phyloP scores from a whole-genome alignment of 2,329 filamentous ascomycete genomes.

The Coleophoma eucalyptorum region DNA sequence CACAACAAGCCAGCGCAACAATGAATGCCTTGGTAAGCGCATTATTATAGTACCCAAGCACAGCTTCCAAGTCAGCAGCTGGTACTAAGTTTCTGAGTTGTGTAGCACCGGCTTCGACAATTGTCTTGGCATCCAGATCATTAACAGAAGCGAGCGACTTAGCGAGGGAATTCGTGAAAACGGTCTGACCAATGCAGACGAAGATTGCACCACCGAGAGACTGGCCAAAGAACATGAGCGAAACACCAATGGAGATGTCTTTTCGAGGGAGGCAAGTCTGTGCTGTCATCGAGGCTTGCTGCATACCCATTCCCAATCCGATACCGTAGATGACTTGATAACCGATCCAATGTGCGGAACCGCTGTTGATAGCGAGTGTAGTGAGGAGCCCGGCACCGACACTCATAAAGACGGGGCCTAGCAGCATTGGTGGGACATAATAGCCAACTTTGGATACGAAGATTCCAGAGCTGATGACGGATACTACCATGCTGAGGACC shows the following conservation, averaged over 20 bases:
- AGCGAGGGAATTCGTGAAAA: conserved; percentile 24
- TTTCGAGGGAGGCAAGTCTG: conserved; percentile 18
- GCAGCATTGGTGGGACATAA: conserved; percentile 33
- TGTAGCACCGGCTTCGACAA: conserved; percentile 40
- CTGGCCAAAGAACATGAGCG: conserved; percentile 21
- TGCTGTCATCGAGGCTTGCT: conserved; percentile 14
- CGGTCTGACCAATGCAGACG: conserved; percentile 21
- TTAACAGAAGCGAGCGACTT: background rate
- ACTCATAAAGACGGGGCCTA: conserved; percentile 21
- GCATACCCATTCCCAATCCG: conserved; percentile 20
- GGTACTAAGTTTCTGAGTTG: conserved; percentile 42
- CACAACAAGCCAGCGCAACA: conserved; percentile 47
- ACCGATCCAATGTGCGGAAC: conserved; percentile 29
- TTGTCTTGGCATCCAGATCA: conserved; percentile 1
- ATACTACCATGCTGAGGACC: conserved; percentile 22
- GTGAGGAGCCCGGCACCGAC: conserved; percentile 13
- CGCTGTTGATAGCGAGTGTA: conserved; percentile 6
- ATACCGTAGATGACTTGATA: conserved; percentile 21
- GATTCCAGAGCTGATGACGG: conserved; percentile 23
- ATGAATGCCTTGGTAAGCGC: conserved; percentile 48
- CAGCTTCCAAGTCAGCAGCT: conserved; percentile 32
- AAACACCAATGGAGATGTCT: conserved; percentile 20
- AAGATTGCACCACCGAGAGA: conserved; percentile 20
- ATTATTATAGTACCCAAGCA: conserved; percentile 48
- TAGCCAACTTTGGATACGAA: conserved; percentile 24